Evolutionary conservation across 441 rosid genomes (phyloP).

Genomic region (Metrosideros polymorpha): DNA sequence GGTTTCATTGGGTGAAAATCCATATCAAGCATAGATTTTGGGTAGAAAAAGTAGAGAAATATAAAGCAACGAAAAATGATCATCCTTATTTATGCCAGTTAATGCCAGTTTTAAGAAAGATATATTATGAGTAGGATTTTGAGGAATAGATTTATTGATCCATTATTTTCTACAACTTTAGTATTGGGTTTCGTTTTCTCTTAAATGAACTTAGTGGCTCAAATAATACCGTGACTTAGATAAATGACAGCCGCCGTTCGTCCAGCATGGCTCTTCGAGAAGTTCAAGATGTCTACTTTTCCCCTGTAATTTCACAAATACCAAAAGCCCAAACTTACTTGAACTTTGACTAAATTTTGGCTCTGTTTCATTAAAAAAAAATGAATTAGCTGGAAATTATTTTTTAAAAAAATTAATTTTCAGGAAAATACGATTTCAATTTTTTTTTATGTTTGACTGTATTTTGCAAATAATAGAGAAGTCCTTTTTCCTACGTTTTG

Average conservation of each 20-base stretch:
- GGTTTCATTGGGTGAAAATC: too few relatives aligned
- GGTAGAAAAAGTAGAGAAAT: background rate
- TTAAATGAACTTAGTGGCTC: background rate
- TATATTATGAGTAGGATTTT: background rate
- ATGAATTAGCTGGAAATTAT: background rate
- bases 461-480: background rate
- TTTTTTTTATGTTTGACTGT: background rate
- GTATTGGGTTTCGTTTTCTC: background rate
- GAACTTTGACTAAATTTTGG: background rate
- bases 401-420: too few relatives aligned
- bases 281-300: background rate
- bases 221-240: background rate
- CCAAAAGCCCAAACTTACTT: background rate
- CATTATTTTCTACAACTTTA: background rate
- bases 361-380: background rate
- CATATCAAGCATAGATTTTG: too few relatives aligned
- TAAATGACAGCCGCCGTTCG: background rate
- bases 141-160: background rate
- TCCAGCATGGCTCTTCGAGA: background rate
- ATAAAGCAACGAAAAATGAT: background rate
- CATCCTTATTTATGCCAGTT: fast-evolving
- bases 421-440: background rate
- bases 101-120: background rate
- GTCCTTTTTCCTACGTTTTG: background rate
- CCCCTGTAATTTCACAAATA: background rate